phyloP scores from a whole-genome alignment of 2,329 filamentous ascomycete species.

The Gyromitra esculenta region DNA sequence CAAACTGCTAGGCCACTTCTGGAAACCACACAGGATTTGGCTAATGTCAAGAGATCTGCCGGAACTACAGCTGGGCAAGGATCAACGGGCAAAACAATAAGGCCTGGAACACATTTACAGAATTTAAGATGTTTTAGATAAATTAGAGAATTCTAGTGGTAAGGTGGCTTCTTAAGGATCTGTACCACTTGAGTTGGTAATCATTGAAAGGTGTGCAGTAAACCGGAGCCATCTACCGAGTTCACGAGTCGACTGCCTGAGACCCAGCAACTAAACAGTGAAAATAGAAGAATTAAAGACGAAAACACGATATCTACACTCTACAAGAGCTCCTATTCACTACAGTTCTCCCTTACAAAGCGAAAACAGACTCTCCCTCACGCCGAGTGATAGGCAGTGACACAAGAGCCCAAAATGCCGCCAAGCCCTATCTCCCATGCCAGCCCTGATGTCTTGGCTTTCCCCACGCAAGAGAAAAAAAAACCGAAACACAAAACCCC shows the following conservation, averaged over 20 bases:
- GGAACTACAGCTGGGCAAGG: not conserved
- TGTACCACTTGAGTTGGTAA: not conserved
- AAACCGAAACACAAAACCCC: constrained; percentile 27
- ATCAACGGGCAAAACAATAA: not conserved
- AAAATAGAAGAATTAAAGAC: not conserved
- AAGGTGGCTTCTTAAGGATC: not conserved
- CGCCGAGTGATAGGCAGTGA: constrained; percentile 17
- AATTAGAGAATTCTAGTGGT: not conserved
- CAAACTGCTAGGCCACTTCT: not conserved
- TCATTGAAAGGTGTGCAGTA: constrained; percentile 2
- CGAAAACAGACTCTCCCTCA: not conserved
- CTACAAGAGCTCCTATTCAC: no score
- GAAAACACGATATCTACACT: no score
- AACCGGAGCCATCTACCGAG: not conserved
- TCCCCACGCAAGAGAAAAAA: constrained; percentile 26
- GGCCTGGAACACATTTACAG: not conserved
- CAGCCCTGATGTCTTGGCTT: constrained; percentile 24
- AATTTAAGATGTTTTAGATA: constrained; percentile 1
- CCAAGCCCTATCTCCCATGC: constrained; percentile 24
- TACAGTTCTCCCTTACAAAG: not conserved
- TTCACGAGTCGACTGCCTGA: not conserved
- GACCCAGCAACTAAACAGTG: not conserved
- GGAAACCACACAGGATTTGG: not conserved
- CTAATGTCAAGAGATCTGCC: constrained; percentile 7
- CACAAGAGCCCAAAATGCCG: not conserved